These are phyloP conservation scores for Ilex asprella DNA, from an alignment of 257 asterid genomes.

Conservation along the genomic window DNA sequence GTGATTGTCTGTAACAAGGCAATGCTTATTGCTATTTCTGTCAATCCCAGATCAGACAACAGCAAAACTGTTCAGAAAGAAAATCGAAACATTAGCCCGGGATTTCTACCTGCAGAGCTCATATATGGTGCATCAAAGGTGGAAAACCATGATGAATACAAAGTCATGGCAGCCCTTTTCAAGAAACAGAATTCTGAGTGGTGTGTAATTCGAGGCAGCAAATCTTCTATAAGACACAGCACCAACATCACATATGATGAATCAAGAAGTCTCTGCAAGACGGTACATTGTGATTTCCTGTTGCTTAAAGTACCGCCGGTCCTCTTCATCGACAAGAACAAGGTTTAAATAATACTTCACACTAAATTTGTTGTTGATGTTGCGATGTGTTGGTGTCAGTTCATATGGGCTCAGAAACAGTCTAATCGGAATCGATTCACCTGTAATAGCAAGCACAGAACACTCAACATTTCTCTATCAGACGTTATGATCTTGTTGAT, in stretches of 20 bases:
- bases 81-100: constrained; percentile 16
- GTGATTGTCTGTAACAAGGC: not conserved
- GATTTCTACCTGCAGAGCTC: constrained; percentile 15
- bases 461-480: constrained; percentile 9
- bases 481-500: not conserved
- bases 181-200: constrained; percentile 11
- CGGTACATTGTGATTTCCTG: constrained; percentile 90
- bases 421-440: constrained; percentile 95
- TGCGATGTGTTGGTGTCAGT: constrained; percentile 80
- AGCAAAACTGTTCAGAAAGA: constrained; percentile 9
- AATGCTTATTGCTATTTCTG: constrained; percentile 4
- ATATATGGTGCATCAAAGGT: constrained; percentile 21
- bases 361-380: constrained; percentile 94
- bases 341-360: constrained; percentile 92
- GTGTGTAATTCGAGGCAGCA: constrained; percentile 10
- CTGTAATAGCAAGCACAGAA: constrained; percentile 33
- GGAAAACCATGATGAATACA: constrained; percentile 20
- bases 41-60: not conserved
- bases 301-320: constrained; percentile 92
- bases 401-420: constrained; percentile 95
- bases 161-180: constrained; percentile 11
- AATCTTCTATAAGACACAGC: constrained; percentile 3
- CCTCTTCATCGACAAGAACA: constrained; percentile 98
- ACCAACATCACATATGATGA: not conserved
- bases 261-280: constrained; percentile 55